Evolutionary conservation across 805 yeast genomes (phyloP).

Genomic region (Yarrowia sp.): DNA sequence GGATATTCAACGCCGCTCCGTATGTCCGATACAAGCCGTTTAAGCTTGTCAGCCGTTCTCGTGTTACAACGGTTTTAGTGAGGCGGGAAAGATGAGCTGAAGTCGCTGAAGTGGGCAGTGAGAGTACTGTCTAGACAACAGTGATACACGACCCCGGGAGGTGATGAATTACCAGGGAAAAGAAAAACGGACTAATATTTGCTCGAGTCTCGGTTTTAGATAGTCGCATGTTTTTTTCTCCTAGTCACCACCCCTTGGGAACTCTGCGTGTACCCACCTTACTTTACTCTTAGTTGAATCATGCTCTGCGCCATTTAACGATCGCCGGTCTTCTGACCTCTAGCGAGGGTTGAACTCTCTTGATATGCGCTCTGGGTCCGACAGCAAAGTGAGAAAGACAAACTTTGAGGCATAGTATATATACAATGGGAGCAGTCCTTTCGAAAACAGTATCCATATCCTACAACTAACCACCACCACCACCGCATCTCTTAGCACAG

Average conservation of each 20-base stretch:
- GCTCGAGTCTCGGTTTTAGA: neutral
- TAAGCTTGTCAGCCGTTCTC: constrained; percentile 23
- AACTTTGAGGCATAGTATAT: neutral
- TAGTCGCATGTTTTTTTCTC: neutral
- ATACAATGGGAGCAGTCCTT: neutral
- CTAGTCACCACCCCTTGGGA: constrained; percentile 8
- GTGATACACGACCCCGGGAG: too few relatives aligned
- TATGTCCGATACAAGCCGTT: constrained; percentile 9
- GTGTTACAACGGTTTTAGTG: constrained; percentile 2
- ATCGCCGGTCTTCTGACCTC: constrained; percentile 13
- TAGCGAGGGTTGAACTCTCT: constrained; percentile 18
- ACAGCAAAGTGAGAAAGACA: neutral
- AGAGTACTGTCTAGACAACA: too few relatives aligned
- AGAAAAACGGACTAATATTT: too few relatives aligned
- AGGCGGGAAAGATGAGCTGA: too few relatives aligned
- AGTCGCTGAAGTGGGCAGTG: too few relatives aligned
- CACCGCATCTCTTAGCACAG: neutral
- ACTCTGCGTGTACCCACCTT: constrained; percentile 5
- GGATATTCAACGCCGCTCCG: constrained; percentile 22
- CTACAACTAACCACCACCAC: neutral
- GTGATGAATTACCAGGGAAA: too few relatives aligned
- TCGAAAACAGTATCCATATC: too few relatives aligned
- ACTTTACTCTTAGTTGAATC: constrained; percentile 14
- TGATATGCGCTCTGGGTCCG: neutral
- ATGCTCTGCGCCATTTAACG: constrained; percentile 18